These are phyloP conservation scores for Nephelium lappaceum DNA, from an alignment of 345 rosid species.

Conservation along the genomic window DNA sequence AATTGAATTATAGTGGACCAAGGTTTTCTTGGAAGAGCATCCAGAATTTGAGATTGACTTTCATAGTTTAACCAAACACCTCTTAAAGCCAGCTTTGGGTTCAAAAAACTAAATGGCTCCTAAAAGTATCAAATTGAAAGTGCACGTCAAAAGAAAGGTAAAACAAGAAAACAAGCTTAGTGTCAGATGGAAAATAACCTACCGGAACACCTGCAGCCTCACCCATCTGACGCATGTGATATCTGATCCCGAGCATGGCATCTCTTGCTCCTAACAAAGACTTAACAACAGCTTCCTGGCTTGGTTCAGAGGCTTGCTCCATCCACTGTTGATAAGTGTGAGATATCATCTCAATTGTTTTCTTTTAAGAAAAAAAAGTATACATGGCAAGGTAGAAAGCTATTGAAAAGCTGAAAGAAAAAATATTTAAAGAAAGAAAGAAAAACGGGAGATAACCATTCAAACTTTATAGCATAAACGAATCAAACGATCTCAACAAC, in stretches of 20 bases:
- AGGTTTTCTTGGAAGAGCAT: background rate
- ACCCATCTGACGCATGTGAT: conserved; percentile 80
- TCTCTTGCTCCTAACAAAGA: conserved; percentile 73
- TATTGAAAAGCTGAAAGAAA: background rate
- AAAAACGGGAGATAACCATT: background rate
- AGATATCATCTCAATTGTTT: conserved; percentile 11
- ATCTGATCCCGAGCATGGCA: conserved; percentile 75
- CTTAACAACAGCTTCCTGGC: conserved; percentile 55
- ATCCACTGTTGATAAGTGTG: conserved; percentile 69
- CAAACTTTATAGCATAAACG: background rate
- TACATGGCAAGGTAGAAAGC: background rate
- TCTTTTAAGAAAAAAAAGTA: background rate
- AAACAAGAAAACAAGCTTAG: background rate
- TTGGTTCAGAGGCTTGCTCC: conserved; percentile 59
- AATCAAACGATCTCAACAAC: background rate
- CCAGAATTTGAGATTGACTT: background rate
- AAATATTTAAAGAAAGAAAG: no score
- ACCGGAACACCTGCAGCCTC: conserved; percentile 89
- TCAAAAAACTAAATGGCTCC: background rate
- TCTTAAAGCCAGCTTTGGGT: background rate
- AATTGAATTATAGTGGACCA: background rate
- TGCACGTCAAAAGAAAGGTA: background rate
- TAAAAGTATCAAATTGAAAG: background rate
- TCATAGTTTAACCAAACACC: background rate
- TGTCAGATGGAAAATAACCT: conserved; percentile 22